Evolutionary conservation across 805 yeast genomes (phyloP), one percentile per base, ranked within the genome.

Genomic region (Suhomyces vadensis): DNA sequence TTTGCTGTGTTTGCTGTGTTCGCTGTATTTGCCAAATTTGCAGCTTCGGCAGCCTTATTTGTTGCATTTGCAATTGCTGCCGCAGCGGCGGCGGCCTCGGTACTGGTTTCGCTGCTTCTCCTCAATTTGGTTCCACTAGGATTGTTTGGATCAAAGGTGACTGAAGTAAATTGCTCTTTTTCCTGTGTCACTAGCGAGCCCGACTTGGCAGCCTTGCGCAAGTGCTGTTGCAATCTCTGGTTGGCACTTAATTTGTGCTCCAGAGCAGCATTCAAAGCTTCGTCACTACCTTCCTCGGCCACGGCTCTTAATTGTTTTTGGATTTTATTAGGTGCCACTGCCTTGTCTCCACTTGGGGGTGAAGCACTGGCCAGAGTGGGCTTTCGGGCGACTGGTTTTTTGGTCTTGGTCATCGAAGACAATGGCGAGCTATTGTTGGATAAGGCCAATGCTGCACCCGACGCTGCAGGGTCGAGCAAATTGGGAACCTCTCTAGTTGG

Each of bases 121-220:
- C 46, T 36, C 20, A 57, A 38, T 8, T 48, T 46, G 4, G 51
- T 41, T 9, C 53, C 52, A 5, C 61, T 58, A 1, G 75, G 72
- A 35, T 55, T 50, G 44, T 56, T 71, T 0, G 76, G 75, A 48
- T 72, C 75, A 48, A 67, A 71, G 2, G 64, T 65, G 5, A 69
- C 73, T 7, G 67, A 54, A 3, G 64, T 59, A n/a, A 71, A 51
- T 1, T 50, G 44, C 40, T 67, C 72, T 49, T 60, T 64, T 42
- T 66, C 66, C 43, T 69, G 74, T 1, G 73, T 63, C 54, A 65
- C 54, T 16, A 72, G 53, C 0, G 67, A 37, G 0, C 77, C 77
- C 1, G 65, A 43, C 48, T 56, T 65, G 1, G 75, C 61, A 1
- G 72, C 75, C 37, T 68, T 61, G 35, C 65, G 52, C 21, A 72